Conservation (phyloP, 192 early-diverging fungal genomes). For the Backusella morwellensis region DNA sequence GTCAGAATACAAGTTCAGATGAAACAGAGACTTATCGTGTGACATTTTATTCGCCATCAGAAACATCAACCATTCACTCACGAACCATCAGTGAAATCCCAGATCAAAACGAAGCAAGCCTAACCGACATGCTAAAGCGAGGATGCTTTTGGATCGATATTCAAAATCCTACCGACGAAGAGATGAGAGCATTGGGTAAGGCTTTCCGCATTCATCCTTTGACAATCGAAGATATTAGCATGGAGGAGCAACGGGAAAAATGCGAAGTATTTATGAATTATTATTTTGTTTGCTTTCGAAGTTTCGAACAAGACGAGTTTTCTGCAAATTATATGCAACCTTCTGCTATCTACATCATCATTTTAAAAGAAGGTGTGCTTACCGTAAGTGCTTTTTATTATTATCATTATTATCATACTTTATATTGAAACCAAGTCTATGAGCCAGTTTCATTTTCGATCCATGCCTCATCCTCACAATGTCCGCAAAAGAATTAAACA, state of each 20-base stretch:
- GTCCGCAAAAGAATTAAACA: conserved; percentile 86
- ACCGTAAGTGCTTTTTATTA: conserved; percentile 41
- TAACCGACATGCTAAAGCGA: conserved; percentile 30
- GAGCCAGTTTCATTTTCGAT: conserved; percentile 81
- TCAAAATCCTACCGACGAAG: conserved; percentile 47
- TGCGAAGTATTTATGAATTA: conserved; percentile 91
- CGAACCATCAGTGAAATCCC: conserved; percentile 28
- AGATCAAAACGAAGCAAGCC: not conserved
- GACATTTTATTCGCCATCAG: conserved; percentile 25
- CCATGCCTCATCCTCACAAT: conserved; percentile 78
- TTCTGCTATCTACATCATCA: conserved; percentile 63
- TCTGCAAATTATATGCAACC: conserved; percentile 66
- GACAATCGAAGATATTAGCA: conserved; percentile 89
- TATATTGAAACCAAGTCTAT: not conserved
- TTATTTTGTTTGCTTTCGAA: conserved; percentile 90
- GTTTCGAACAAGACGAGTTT: conserved; percentile 68
- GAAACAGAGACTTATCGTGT: conserved; percentile 25
- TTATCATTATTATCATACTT: not conserved
- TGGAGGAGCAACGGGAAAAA: conserved; percentile 91
- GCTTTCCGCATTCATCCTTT: conserved; percentile 76
- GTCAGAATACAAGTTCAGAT: conserved; percentile 15
- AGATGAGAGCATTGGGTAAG: conserved; percentile 57
- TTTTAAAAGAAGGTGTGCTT: conserved; percentile 71
- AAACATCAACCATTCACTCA: conserved; percentile 32
- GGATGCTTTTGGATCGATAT: conserved; percentile 66